Conservation (phyloP, 1,284 basidiomycete genomes). For the Tilletia setariae region DNA sequence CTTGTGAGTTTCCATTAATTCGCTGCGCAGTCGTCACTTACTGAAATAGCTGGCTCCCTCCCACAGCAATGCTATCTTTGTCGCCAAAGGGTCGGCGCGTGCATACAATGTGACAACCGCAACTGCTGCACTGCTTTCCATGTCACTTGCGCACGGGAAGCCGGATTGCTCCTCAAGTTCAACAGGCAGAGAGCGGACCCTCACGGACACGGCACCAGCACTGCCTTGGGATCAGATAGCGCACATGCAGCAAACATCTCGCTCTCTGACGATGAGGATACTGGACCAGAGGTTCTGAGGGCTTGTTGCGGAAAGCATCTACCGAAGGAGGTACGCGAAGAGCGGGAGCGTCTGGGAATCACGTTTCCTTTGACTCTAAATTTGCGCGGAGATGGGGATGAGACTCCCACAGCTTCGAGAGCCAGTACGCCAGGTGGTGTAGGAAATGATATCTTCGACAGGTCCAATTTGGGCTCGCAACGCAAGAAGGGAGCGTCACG, state of each 20-base stretch:
- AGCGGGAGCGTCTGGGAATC: conserved; percentile 7
- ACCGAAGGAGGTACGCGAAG: not conserved
- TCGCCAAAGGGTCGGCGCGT: conserved; percentile 76
- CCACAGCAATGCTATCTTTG: conserved; percentile 71
- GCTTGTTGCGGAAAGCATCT: conserved; percentile 51
- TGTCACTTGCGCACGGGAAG: conserved; percentile 77
- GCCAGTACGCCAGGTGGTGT: not conserved
- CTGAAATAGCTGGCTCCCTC: not conserved
- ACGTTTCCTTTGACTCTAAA: not conserved
- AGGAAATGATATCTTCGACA: not conserved
- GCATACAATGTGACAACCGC: conserved; percentile 91
- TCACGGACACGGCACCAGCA: conserved; percentile 23
- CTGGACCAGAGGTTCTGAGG: conserved; percentile 27
- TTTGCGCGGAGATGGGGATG: not conserved
- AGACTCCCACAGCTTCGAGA: not conserved
- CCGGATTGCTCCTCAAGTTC: conserved; percentile 42
- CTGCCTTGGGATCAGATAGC: conserved; percentile 29
- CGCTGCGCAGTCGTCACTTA: not conserved
- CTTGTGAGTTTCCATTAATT: conserved; percentile 60
- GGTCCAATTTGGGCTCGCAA: not conserved
- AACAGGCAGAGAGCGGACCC: conserved; percentile 34
- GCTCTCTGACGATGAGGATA: conserved; percentile 24
- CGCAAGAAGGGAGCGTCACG: conserved; percentile 17
- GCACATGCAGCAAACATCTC: not conserved
- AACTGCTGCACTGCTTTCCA: conserved; percentile 93